A percentile compares a stretch with the other conserved stretches of the same genome.
phyloP scores from a whole-genome alignment of 352 stramenopile genomes.

The Elongisporangium anandrum region DNA sequence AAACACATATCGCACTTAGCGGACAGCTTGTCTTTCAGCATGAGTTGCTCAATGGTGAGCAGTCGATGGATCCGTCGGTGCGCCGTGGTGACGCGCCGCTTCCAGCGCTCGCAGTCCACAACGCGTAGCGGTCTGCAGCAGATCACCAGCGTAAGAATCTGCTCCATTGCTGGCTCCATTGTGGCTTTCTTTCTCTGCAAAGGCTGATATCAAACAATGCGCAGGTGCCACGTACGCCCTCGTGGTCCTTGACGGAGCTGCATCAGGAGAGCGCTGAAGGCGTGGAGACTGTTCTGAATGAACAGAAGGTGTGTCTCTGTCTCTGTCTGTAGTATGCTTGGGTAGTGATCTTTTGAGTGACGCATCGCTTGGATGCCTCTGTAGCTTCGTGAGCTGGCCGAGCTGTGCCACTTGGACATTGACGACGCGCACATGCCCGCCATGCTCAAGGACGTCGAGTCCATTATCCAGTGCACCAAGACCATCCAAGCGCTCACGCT shows the following conservation, averaged over 20 bases:
- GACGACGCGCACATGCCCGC: constrained; percentile 61
- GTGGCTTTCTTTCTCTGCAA: neutral
- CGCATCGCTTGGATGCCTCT: no score
- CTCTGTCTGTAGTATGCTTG: no score
- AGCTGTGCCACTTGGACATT: constrained; percentile 81
- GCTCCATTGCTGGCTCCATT: neutral
- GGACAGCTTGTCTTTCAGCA: neutral
- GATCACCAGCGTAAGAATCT: constrained; percentile 39
- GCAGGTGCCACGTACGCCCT: constrained; percentile 64
- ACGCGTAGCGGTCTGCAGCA: constrained; percentile 30
- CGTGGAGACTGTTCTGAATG: constrained; percentile 46
- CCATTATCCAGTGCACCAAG: constrained; percentile 87
- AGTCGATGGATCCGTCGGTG: neutral
- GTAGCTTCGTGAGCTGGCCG: constrained; percentile 70
- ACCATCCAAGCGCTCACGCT: constrained; percentile 82
- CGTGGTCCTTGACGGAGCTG: constrained; percentile 79
- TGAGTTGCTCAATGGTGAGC: neutral
- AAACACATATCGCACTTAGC: neutral
- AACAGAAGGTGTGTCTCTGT: constrained; percentile 45
- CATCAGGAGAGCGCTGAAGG: constrained; percentile 54
- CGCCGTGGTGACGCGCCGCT: constrained; percentile 8
- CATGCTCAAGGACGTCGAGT: constrained; percentile 78
- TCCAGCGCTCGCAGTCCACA: constrained; percentile 11
- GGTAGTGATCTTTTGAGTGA: no score
- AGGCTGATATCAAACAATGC: neutral